A percentile compares a stretch with the other conserved stretches of the same genome.
Conservation (phyloP, 768 basidiomycete species). For the Termitomyces bulborhizus region DNA sequence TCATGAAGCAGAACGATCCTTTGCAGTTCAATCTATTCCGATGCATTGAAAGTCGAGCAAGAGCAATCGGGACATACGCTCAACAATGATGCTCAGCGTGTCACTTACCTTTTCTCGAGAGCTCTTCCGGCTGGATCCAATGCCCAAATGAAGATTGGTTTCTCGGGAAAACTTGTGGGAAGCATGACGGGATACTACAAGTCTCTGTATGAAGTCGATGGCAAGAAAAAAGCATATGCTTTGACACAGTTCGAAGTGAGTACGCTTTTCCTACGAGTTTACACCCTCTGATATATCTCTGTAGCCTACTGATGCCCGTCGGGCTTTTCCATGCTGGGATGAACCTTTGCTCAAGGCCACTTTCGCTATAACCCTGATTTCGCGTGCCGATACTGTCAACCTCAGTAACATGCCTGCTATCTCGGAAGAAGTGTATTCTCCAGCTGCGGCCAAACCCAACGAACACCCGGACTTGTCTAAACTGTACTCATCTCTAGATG, state of each 20-base stretch:
- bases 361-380: slow-evolving; percentile 70
- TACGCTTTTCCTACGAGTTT: not conserved
- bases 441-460: slow-evolving; percentile 20
- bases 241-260: slow-evolving; percentile 86
- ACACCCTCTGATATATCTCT: slow-evolving; percentile 1
- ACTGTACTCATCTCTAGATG: slow-evolving; percentile 35
- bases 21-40: slow-evolving; percentile 41
- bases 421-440: slow-evolving; percentile 47
- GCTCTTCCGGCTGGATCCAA: slow-evolving; percentile 62
- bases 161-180: slow-evolving; percentile 60
- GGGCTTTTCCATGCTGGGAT: slow-evolving; percentile 88
- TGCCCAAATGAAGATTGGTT: slow-evolving; percentile 64
- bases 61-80: slow-evolving; percentile 37
- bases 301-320: slow-evolving; percentile 80
- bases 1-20: not conserved
- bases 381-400: slow-evolving; percentile 67
- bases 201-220: slow-evolving; percentile 56
- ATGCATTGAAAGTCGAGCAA: slow-evolving; percentile 46
- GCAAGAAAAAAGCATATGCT: slow-evolving; percentile 60
- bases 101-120: slow-evolving; percentile 51
- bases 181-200: slow-evolving; percentile 84
- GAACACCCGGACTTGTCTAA: slow-evolving; percentile 28
- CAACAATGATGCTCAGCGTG: slow-evolving; percentile 61
- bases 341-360: slow-evolving; percentile 89
- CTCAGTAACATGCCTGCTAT: slow-evolving; percentile 83